Conservation (phyloP, 257 asterid species). For the Nicotiana undulata region DNA sequence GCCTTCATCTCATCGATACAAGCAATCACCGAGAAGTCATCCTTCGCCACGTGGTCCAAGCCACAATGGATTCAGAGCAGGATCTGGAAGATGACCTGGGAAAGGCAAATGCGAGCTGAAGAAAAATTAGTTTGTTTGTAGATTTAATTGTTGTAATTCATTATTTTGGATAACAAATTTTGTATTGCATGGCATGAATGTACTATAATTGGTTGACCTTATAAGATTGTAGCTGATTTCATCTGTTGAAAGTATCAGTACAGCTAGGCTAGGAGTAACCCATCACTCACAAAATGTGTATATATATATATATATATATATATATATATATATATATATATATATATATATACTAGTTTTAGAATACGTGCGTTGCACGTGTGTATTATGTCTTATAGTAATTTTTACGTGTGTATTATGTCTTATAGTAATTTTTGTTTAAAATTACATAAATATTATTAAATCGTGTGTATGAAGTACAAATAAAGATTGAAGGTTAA, state of each 20-base stretch:
- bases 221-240: neutral
- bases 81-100: constrained; percentile 16
- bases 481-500: too few relatives aligned
- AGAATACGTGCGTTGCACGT: too few relatives aligned
- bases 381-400: too few relatives aligned
- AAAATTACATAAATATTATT: too few relatives aligned
- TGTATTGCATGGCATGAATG: neutral
- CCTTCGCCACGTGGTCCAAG: constrained; percentile 14
- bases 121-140: neutral
- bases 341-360: too few relatives aligned
- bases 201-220: neutral
- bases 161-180: neutral
- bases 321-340: too few relatives aligned
- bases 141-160: constrained; percentile 3
- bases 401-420: too few relatives aligned
- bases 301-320: too few relatives aligned
- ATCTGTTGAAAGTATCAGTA: neutral
- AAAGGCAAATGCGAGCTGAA: neutral
- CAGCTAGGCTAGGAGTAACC: neutral
- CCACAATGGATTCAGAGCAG: constrained; percentile 10
- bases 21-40: neutral
- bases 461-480: too few relatives aligned
- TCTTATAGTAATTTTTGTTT: too few relatives aligned
- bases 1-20: constrained; percentile 11
- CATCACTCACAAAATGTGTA: neutral